Conservation (phyloP, 371 early-diverging fungal genomes). For the Rhizopus delemar region DNA sequence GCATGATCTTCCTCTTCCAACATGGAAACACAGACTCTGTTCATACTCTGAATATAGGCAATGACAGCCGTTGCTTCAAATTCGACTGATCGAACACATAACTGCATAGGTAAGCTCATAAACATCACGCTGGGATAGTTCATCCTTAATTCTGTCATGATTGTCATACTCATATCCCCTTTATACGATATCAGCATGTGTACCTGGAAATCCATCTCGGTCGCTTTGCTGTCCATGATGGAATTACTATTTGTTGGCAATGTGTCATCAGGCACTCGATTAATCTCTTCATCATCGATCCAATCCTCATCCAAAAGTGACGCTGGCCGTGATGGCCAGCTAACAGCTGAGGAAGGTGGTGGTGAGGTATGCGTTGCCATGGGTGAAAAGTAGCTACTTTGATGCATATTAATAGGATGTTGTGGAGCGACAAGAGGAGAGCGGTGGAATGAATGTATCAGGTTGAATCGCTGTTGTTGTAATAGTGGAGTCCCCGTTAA, state of each 20-base stretch:
- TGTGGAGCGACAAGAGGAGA: constrained; percentile 56
- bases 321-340: constrained; percentile 23
- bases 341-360: background rate
- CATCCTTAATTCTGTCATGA: constrained; percentile 84
- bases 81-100: constrained; percentile 80
- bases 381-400: constrained; percentile 10
- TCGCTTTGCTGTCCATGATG: constrained; percentile 19
- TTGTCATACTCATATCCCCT: constrained; percentile 83
- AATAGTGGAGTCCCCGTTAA: constrained; percentile 21
- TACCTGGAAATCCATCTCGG: constrained; percentile 76
- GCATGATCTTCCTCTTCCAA: constrained; percentile 68
- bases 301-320: constrained; percentile 40
- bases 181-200: constrained; percentile 74
- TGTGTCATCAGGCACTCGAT: constrained; percentile 13
- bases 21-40: constrained; percentile 87
- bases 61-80: constrained; percentile 87
- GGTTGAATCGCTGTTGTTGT: constrained; percentile 43
- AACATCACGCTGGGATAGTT: constrained; percentile 92
- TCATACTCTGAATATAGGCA: constrained; percentile 75
- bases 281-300: constrained; percentile 52
- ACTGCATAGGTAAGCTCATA: constrained; percentile 84
- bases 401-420: constrained; percentile 37
- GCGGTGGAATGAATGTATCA: constrained; percentile 51
- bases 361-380: constrained; percentile 8
- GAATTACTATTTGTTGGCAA: constrained; percentile 6